Evolutionary conservation across 106 monocot genomes (phyloP).

Genomic region (Allium cepa): DNA sequence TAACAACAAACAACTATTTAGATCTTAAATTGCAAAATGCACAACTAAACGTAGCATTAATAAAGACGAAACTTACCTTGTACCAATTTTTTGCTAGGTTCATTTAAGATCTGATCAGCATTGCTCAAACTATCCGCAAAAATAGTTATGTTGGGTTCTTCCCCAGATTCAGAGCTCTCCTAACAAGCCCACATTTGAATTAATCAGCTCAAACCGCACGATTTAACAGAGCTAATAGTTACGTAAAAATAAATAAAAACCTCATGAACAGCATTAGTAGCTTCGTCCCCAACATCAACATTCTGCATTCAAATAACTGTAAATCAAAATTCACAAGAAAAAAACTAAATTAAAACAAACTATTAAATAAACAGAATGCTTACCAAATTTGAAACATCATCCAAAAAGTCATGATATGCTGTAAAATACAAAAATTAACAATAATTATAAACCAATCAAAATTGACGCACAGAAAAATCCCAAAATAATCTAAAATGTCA

Average conservation of each 20-base stretch:
- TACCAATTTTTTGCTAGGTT: slow-evolving; percentile 2
- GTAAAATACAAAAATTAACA: slow-evolving; percentile 8
- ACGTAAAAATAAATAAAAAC: slow-evolving; percentile 2
- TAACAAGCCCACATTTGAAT: background rate
- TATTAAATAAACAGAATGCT: background rate
- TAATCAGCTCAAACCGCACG: too few relatives aligned
- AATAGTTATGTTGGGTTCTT: slow-evolving; percentile 27
- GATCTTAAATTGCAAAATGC: background rate
- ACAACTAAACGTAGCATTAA: background rate
- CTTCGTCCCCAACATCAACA: slow-evolving; percentile 9
- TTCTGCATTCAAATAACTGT: background rate
- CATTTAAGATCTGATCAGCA: slow-evolving; percentile 15
- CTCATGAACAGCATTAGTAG: slow-evolving; percentile 14
- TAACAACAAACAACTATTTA: background rate
- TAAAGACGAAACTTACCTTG: slow-evolving; percentile 8
- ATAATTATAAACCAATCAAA: background rate
- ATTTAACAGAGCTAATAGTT: too few relatives aligned
- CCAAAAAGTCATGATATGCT: slow-evolving; percentile 8
- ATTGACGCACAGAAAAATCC: background rate
- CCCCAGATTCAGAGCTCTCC: slow-evolving; percentile 25
- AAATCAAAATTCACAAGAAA: background rate
- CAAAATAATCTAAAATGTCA: background rate
- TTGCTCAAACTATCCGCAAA: slow-evolving; percentile 25
- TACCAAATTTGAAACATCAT: slow-evolving; percentile 15
- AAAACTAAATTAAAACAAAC: background rate